Percentiles rank a stretch among this genome's conserved stretches.
phyloP scores from a whole-genome alignment of 257 asterid genomes.

The Coffea canephora region DNA sequence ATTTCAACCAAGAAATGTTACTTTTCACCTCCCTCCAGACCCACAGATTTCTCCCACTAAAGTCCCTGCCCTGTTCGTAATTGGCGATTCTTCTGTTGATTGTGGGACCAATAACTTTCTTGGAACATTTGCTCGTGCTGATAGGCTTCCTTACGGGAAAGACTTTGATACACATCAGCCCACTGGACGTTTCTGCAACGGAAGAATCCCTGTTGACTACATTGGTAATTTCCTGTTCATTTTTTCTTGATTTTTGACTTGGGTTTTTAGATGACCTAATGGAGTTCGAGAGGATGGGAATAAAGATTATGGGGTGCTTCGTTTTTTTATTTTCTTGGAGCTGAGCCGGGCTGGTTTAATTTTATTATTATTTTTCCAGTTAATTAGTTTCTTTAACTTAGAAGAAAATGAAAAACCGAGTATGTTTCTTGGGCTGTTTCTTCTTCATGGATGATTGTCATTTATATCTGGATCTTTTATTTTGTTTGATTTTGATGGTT shows the following conservation, averaged over 20 bases:
- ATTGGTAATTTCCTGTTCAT: slow-evolving; percentile 40
- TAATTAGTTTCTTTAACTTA: too few species aligned
- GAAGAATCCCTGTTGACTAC: slow-evolving; percentile 89
- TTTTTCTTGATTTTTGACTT: slow-evolving; percentile 1
- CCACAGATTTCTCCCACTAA: slow-evolving; percentile 22
- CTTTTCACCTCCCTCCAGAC: slow-evolving; percentile 4
- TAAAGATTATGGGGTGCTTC: not conserved
- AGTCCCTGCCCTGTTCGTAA: slow-evolving; percentile 77
- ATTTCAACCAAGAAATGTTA: not conserved
- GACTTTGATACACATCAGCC: slow-evolving; percentile 86
- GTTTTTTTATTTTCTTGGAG: not conserved
- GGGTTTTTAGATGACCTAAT: not conserved
- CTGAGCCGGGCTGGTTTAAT: not conserved
- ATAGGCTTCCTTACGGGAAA: slow-evolving; percentile 83
- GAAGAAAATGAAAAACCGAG: not conserved
- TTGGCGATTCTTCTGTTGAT: slow-evolving; percentile 95
- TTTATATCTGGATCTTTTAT: not conserved
- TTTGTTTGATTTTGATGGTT: slow-evolving; percentile 1
- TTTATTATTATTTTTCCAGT: not conserved
- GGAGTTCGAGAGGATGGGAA: not conserved
- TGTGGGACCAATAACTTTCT: slow-evolving; percentile 86
- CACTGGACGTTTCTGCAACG: slow-evolving; percentile 91
- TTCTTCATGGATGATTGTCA: not conserved
- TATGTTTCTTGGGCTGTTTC: slow-evolving; percentile 1
- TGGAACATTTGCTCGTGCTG: slow-evolving; percentile 92